These are phyloP conservation scores for Fagopyrum tataricum DNA, from an alignment of 148 eudicot genomes.

Conservation along the genomic window DNA sequence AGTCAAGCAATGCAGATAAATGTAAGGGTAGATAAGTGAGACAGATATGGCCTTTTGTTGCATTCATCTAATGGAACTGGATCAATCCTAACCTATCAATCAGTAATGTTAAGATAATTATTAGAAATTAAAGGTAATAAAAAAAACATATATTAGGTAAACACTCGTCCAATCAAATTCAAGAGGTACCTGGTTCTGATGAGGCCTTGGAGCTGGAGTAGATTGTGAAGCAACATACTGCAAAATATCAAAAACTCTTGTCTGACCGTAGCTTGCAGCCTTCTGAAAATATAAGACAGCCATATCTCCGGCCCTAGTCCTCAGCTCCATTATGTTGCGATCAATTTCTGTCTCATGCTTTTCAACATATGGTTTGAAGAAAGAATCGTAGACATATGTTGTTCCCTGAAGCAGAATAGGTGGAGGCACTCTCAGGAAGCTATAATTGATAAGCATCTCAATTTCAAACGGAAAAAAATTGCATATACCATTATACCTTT, in stretches of 20 bases:
- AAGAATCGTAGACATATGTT: slow-evolving; percentile 75
- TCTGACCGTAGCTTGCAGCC: slow-evolving; percentile 72
- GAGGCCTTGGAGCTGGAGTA: slow-evolving; percentile 48
- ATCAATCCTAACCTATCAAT: not conserved
- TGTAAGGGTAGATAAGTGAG: not conserved
- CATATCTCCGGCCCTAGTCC: slow-evolving; percentile 82
- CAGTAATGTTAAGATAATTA: not conserved
- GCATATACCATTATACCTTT: slow-evolving; percentile 58
- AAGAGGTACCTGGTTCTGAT: slow-evolving; percentile 57
- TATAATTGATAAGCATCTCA: slow-evolving; percentile 4
- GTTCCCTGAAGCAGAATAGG: slow-evolving; percentile 53
- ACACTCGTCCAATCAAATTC: not conserved
- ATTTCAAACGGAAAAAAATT: slow-evolving; percentile 9
- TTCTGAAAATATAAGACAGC: slow-evolving; percentile 62
- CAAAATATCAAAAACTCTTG: slow-evolving; percentile 72
- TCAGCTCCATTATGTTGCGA: slow-evolving; percentile 74
- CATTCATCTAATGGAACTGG: not conserved
- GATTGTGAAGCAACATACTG: slow-evolving; percentile 80
- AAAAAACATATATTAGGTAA: not conserved
- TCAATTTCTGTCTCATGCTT: slow-evolving; percentile 93
- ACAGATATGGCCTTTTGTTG: not conserved
- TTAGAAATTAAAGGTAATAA: not conserved
- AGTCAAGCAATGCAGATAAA: not conserved
- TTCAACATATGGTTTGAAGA: slow-evolving; percentile 72
- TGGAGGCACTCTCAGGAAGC: not conserved